A percentile compares a stretch with the other conserved stretches of the same genome.
phyloP scores from a whole-genome alignment of 495 filamentous ascomycete genomes.

The Annulohypoxylon moriforme region DNA sequence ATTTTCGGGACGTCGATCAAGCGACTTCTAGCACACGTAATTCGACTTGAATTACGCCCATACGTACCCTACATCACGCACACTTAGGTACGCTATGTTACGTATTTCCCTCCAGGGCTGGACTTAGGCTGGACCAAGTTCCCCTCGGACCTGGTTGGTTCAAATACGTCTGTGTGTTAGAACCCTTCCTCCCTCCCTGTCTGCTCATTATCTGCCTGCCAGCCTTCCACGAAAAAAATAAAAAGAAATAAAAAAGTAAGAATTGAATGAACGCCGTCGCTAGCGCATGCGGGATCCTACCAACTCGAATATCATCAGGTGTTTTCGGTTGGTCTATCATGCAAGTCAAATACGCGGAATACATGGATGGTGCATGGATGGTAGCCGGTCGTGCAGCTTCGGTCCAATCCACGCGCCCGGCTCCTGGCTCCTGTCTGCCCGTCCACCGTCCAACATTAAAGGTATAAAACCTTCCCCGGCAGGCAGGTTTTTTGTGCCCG shows the following conservation, averaged over 20 bases:
- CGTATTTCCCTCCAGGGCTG: not conserved
- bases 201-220: not conserved
- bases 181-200: not conserved
- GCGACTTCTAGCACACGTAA: not conserved
- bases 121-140: not conserved
- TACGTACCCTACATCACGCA: not conserved
- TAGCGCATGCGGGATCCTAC: not conserved
- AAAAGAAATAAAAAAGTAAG: not conserved
- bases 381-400: constrained; percentile 13
- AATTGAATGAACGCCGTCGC: not conserved
- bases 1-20: constrained; percentile 1
- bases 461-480: not conserved
- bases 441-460: no score
- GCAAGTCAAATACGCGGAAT: constrained; percentile 12
- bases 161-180: not conserved
- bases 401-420: constrained; percentile 20
- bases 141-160: not conserved
- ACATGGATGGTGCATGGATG: constrained; percentile 15
- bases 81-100: not conserved
- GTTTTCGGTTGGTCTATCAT: not conserved
- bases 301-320: not conserved
- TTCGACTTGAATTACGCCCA: not conserved
- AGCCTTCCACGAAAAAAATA: not conserved
- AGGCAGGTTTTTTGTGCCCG: not conserved
- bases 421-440: constrained; percentile 5